Evolutionary conservation across 169 alveolate genomes (phyloP), one percentile per base, ranked within the genome.

Genomic region (Plasmodium billcollinsi): DNA sequence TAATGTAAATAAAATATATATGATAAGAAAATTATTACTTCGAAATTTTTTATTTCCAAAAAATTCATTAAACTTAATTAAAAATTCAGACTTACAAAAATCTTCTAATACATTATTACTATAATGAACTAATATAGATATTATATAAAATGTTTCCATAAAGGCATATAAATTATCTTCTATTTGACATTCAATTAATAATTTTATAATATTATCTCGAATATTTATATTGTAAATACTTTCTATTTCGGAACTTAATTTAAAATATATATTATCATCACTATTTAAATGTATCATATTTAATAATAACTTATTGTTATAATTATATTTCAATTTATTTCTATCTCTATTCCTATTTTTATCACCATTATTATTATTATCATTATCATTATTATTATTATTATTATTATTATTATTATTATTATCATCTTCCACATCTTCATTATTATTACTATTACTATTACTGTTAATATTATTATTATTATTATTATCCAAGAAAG

Each of bases 131-230:
- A 86, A 50, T 7, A 72, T 67, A 50, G 92, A 86, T 49, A 86
- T 67, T 6, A 86, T 86, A 65, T 86, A 86, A 86, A 86, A 86
- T 1, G 92, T 86, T 39, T 86, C 92, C 61, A 86, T 86, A 72
- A 86, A 86, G 8, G 92, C 92, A 65, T 73, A 86, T 24, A 86
- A 50, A 26, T 86, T 86, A 65, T 86, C 92, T 62, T 86, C 92
- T n/a, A 86, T 67, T 72, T 86, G 74, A 54, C 88, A 86, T 61
- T 86, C 92, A 21, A 50, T 63, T 39, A 86, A 73, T 61, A 86
- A 62, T 45, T 86, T 86, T 24, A 86, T 61, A n/a, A 86, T 86
- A 72, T 86, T 86, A 47, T 86, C 50, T 24, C 86, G 26, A 71
- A 86, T 70, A 56, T 86, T 86, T 15, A 62, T 73, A 74, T 65